Evolutionary conservation across 345 rosid genomes (phyloP).

Genomic region (Lumnitzera racemosa): DNA sequence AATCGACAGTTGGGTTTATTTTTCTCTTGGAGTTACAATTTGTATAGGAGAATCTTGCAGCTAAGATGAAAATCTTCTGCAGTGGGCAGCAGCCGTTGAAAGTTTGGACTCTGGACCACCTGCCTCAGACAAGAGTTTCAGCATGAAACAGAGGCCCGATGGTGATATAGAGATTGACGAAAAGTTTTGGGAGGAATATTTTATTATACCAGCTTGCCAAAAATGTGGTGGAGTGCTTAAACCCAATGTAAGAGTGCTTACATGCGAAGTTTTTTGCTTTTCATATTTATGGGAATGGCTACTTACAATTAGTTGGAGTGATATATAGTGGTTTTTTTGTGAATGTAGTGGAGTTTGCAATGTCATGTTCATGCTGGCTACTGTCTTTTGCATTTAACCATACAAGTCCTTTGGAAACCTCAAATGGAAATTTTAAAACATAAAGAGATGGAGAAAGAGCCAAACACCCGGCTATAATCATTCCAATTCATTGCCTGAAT

Average conservation of each 20-base stretch:
- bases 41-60: not conserved
- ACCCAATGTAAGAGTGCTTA: conserved; percentile 58
- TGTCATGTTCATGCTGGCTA: no score
- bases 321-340: no score
- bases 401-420: no score
- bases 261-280: not conserved
- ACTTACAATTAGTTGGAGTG: conserved; percentile 1
- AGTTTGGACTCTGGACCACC: conserved; percentile 63
- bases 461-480: no score
- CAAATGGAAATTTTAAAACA: no score
- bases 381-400: no score
- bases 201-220: conserved; percentile 66
- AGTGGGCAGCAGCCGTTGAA: conserved; percentile 96
- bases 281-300: not conserved
- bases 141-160: conserved; percentile 96
- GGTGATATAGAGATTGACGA: conserved; percentile 95
- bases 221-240: conserved; percentile 75
- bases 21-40: not conserved
- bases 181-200: conserved; percentile 94
- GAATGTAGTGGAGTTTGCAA: no score
- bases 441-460: no score
- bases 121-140: conserved; percentile 86
- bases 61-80: conserved; percentile 11
- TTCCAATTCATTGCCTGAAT: no score
- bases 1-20: not conserved